These are phyloP conservation scores for Setaria viridis DNA, from an alignment of 202 grass and related monocot species.

Conservation along the genomic window DNA sequence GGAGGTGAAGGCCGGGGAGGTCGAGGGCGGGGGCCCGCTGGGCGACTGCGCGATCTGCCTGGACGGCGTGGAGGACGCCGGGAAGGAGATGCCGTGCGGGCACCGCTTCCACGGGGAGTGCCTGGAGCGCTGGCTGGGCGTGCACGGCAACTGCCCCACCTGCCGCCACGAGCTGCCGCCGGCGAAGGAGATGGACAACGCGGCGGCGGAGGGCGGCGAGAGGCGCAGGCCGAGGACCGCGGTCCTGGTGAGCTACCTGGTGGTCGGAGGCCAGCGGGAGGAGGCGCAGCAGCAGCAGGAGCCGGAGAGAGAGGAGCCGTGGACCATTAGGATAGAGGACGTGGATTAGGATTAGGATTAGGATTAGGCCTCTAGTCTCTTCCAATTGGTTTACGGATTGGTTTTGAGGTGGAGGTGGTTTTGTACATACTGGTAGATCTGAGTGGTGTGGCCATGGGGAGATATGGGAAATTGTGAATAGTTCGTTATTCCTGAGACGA, in stretches of 20 bases:
- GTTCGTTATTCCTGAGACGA: neutral
- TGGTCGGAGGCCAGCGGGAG: conserved; percentile 42
- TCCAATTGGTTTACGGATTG: conserved; percentile 44
- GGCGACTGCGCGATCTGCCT: conserved; percentile 73
- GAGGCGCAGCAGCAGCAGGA: conserved; percentile 7
- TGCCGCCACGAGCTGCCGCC: conserved; percentile 63
- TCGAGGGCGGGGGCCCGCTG: conserved; percentile 18
- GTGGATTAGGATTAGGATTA: conserved; percentile 40
- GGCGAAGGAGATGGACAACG: conserved; percentile 37
- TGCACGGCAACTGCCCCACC: conserved; percentile 84
- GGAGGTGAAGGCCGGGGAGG: conserved; percentile 48
- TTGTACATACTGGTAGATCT: conserved; percentile 21
- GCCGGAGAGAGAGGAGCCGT: conserved; percentile 46
- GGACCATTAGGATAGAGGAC: conserved; percentile 56
- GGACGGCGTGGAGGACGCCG: conserved; percentile 55
- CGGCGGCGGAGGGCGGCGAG: conserved; percentile 26
- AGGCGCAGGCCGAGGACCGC: conserved; percentile 32
- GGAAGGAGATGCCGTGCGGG: conserved; percentile 85
- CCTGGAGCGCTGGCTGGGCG: conserved; percentile 72
- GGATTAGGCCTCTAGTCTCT: conserved; percentile 41
- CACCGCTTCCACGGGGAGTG: conserved; percentile 84
- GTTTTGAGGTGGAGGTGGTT: conserved; percentile 32
- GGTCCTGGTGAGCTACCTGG: conserved; percentile 43
- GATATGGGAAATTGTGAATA: neutral
- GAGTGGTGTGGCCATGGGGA: too few relatives aligned